Evolutionary conservation across 768 basidiomycete species (phyloP), one percentile per base, ranked within the genome.

Genomic region (Bullera alba): DNA sequence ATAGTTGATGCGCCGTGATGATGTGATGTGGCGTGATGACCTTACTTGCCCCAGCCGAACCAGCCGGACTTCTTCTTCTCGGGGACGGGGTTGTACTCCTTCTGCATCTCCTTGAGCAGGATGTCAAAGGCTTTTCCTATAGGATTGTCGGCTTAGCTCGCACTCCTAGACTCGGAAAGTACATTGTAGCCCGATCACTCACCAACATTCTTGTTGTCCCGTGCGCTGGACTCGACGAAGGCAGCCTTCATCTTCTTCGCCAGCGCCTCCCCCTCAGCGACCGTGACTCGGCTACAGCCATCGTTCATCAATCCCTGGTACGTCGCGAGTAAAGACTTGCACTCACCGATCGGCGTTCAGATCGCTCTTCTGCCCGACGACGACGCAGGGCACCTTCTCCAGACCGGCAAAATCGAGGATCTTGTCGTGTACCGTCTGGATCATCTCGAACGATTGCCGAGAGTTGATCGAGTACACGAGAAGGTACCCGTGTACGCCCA

Each of bases 401-500:
- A 83, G 77, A 49, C 90, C 90, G 57, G 84, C 84, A 67, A 87
- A 92, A 73, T 87, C 81, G 61, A 87, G 74, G 58, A 96, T 87
- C 79, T 92, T 93, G 79, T 95, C 86, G 67, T 93, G 85, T 43
- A 95, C 80, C 67, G 87, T 83, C 69, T 85, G 82, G 60, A 96
- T 80, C 88, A 96, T 95, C 62, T 96, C 85, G 77, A 95, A 96
- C 7, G 87, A 90, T 63, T 83, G 82, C 51, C 84, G 78, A 17
- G 86, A 87, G 3, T 87, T 80, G 73, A 97, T 89, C 2, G 87
- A 87, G 76, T 96, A 99, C 38, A 96, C 92, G 63, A 99, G 82
- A 65, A 99, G 81, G 72, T 87, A 99, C 67, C 93, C 93, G 67
- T 99, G 92, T 63, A 93, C 89, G 46, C 93, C 93, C 63, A 96